Evolutionary conservation across 192 early-diverging fungal species (phyloP).

Genomic region (Entophlyctis helioformis): DNA sequence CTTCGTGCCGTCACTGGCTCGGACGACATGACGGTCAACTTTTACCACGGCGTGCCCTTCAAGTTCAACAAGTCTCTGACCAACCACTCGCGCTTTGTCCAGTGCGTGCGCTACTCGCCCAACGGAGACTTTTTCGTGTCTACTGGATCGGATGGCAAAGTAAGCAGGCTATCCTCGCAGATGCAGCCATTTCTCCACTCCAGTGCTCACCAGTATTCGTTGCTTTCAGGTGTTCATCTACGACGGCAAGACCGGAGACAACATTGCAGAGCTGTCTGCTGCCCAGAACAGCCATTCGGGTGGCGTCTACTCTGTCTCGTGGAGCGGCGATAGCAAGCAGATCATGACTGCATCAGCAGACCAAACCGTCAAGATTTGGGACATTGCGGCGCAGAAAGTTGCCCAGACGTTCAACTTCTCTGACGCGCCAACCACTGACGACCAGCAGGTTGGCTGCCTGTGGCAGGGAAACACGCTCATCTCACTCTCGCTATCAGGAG

Average conservation of each 20-base stretch:
- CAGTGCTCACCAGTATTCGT: neutral
- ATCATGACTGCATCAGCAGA: conserved; percentile 80
- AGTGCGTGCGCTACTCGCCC: conserved; percentile 76
- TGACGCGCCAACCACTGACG: conserved; percentile 26
- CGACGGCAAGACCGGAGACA: conserved; percentile 82
- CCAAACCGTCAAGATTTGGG: conserved; percentile 83
- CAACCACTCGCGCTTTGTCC: conserved; percentile 85
- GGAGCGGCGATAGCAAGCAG: conserved; percentile 69
- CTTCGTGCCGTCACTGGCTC: conserved; percentile 84
- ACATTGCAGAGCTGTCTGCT: conserved; percentile 38
- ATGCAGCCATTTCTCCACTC: neutral
- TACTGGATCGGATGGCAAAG: conserved; percentile 75
- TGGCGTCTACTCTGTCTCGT: conserved; percentile 71
- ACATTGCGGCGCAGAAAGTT: conserved; percentile 57
- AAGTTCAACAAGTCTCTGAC: conserved; percentile 58
- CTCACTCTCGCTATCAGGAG: conserved; percentile 71
- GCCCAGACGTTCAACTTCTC: conserved; percentile 23
- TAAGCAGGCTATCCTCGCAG: conserved; percentile 7
- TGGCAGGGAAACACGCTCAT: conserved; percentile 71
- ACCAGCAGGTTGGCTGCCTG: conserved; percentile 89
- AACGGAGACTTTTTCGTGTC: conserved; percentile 71
- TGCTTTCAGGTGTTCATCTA: conserved; percentile 64
- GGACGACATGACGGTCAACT: conserved; percentile 82
- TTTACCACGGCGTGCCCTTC: conserved; percentile 88
- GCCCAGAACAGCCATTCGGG: conserved; percentile 58